Conservation (phyloP, 202 grass and related monocot genomes). For the Digitaria exilis region DNA sequence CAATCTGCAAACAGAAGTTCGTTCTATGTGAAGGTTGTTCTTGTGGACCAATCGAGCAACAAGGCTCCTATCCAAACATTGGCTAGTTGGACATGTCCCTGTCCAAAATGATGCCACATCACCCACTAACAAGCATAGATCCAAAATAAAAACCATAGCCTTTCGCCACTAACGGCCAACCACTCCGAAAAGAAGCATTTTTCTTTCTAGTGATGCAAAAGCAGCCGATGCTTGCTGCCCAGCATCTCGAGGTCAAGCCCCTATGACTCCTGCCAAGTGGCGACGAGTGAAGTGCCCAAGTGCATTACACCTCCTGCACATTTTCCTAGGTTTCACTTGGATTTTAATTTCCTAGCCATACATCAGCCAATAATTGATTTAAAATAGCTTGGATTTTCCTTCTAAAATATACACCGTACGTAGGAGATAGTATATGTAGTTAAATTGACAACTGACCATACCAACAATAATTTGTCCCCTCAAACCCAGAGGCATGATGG, state of each 20-base stretch:
- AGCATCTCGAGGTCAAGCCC: not conserved
- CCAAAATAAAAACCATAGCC: slow-evolving; percentile 14
- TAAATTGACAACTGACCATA: not conserved
- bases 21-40: not conserved
- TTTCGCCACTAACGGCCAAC: slow-evolving; percentile 32
- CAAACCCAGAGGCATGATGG: not conserved
- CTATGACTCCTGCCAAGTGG: slow-evolving; percentile 23
- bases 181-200: slow-evolving; percentile 34
- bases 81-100: not conserved
- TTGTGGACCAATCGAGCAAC: not conserved
- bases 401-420: not conserved
- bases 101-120: slow-evolving; percentile 4
- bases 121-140: slow-evolving; percentile 28
- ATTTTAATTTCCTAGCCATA: not conserved
- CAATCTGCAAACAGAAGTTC: not conserved
- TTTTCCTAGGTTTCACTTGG: not conserved
- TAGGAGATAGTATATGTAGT: not conserved
- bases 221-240: not conserved
- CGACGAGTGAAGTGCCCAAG: slow-evolving; percentile 6
- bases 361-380: not conserved
- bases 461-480: not conserved
- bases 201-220: slow-evolving; percentile 40
- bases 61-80: not conserved
- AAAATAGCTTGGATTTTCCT: not conserved
- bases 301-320: not conserved